phyloP scores from a whole-genome alignment of 805 yeast genomes.

The Candida gorgasii region DNA sequence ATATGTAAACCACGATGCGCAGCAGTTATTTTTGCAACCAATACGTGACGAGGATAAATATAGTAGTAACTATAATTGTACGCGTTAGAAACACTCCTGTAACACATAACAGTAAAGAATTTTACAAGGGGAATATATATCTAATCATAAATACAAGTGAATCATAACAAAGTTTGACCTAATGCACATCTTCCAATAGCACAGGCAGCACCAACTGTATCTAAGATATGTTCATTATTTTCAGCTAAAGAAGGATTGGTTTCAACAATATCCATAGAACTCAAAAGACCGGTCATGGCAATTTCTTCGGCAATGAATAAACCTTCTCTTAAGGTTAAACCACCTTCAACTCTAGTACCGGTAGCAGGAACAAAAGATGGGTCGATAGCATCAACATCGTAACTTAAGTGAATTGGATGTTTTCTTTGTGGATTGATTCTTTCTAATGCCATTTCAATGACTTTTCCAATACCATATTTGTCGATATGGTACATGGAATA shows the following conservation, averaged over 20 bases:
- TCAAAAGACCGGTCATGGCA: slow-evolving; percentile 85
- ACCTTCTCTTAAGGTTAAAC: slow-evolving; percentile 91
- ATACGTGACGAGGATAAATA: too few species aligned
- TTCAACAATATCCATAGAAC: slow-evolving; percentile 90
- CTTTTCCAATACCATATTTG: slow-evolving; percentile 87
- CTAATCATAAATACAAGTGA: neutral
- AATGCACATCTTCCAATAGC: slow-evolving; percentile 91
- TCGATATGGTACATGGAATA: slow-evolving; percentile 96
- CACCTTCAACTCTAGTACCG: slow-evolving; percentile 97
- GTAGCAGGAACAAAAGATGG: slow-evolving; percentile 95
- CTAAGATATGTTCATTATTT: slow-evolving; percentile 70
- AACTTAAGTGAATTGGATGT: slow-evolving; percentile 81
- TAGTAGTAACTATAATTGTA: too few species aligned
- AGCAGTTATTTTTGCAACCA: too few species aligned
- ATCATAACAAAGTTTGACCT: slow-evolving; percentile 75
- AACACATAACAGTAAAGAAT: neutral
- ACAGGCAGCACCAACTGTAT: slow-evolving; percentile 87
- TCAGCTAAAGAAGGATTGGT: slow-evolving; percentile 87
- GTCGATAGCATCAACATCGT: slow-evolving; percentile 96
- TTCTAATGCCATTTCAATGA: slow-evolving; percentile 86
- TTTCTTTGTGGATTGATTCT: slow-evolving; percentile 68
- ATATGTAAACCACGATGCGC: neutral
- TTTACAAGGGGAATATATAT: neutral
- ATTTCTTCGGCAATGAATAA: slow-evolving; percentile 88
- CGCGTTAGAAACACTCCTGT: neutral